phyloP scores from a whole-genome alignment of 148 eudicot species.

The Fagopyrum tataricum region DNA sequence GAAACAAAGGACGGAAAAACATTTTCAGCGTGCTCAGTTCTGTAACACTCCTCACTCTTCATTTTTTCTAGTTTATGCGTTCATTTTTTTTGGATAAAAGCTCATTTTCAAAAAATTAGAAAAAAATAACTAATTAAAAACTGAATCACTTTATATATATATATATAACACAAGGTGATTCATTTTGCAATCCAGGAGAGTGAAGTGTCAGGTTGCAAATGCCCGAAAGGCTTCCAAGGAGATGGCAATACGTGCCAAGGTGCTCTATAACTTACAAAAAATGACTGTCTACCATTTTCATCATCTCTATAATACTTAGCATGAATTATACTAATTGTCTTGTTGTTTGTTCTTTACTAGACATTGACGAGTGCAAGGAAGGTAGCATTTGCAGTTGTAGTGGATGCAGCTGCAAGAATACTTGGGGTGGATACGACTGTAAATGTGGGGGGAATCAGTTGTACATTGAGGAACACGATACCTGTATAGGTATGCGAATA shows the following conservation, averaged over 20 bases:
- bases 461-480: conserved; percentile 64
- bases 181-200: conserved; percentile 30
- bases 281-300: background rate
- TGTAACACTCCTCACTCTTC: conserved; percentile 6
- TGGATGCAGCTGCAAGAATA: conserved; percentile 69
- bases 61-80: no score
- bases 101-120: no score
- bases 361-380: conserved; percentile 72
- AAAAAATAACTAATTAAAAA: no score
- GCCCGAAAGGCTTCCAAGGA: conserved; percentile 76
- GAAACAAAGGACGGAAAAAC: conserved; percentile 39
- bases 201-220: conserved; percentile 54
- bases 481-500: conserved; percentile 61
- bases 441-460: conserved; percentile 52
- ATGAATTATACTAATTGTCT: background rate
- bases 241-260: conserved; percentile 87
- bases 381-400: conserved; percentile 56
- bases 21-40: conserved; percentile 83
- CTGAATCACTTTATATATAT: no score
- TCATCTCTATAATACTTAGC: background rate
- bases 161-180: background rate
- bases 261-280: conserved; percentile 12
- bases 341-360: conserved; percentile 21
- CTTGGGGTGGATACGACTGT: conserved; percentile 85
- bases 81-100: no score